Evolutionary conservation across 1,284 basidiomycete genomes (phyloP), one percentile per base, ranked within the genome.

Genomic region (Malassezia arunalokei): DNA sequence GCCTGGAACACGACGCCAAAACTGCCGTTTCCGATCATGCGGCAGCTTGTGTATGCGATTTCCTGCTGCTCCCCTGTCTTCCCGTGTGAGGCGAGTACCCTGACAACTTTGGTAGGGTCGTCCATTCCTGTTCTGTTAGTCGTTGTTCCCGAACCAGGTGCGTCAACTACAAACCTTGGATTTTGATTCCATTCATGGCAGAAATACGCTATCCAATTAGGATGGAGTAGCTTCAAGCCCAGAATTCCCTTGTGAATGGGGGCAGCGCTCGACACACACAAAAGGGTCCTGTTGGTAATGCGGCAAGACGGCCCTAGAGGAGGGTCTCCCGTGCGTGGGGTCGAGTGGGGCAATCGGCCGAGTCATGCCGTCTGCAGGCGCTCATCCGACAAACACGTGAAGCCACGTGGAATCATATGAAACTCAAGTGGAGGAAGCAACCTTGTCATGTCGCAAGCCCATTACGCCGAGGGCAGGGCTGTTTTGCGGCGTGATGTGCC

Each of bases 11-110:
- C 94, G 73, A 98, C 91, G 66, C 94, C 94, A 71, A 98, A 98
- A 56, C 87, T 91, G 74, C 92, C 94, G 74, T 98, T 98, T 56
- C 94, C 92, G 73, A 92, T 87, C 71, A 98, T 87, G 77, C 95
- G 96, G 81, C 87, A 94, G 76, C 87, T 90, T 66, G 87, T 94
- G 78, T 98, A 98, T 44, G 83, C 82, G 69, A 99, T 83, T 67
- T 91, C 86, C 70, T 81, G 81, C 62, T 86, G 84, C 53, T 87
- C 85, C 66, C 87, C 90, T 4, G 85, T 79, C 81, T 90, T 94
- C 76, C 94, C 92, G 71, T 94, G 87, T 59, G 85, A 87, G 59
- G 92, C 92, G 68, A 86, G 79, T 66, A 98, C 92, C 75, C 87
- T 89, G 77, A 94, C 84, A 67, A 95, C 80, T 77, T 89, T 88